A percentile compares a stretch with the other conserved stretches of the same genome.
Evolutionary conservation across 768 basidiomycete genomes (phyloP).

Genomic region (Leccinum imitatum): DNA sequence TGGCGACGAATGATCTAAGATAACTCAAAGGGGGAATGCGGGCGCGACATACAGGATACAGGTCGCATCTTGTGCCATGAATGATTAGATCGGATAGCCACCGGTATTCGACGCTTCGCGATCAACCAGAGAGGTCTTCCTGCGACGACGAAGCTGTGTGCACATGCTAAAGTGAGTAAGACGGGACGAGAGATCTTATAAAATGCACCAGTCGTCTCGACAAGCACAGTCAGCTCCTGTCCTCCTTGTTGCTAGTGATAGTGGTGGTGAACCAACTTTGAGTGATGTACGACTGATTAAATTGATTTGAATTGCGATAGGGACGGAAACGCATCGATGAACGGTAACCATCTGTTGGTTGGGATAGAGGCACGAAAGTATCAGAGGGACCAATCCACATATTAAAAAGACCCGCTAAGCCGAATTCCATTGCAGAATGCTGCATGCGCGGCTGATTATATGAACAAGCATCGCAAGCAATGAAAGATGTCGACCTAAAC

Average conservation of each 20-base stretch:
- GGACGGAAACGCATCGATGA: background rate
- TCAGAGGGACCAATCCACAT: background rate
- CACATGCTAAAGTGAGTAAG: background rate
- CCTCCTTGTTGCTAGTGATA: background rate
- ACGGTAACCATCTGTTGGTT: background rate
- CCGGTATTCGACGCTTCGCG: background rate
- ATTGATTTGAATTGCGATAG: background rate
- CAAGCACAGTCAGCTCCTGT: background rate
- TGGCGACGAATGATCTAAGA: background rate
- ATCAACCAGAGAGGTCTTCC: background rate
- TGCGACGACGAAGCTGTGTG: background rate
- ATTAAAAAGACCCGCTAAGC: conserved; percentile 3
- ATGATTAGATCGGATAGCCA: background rate
- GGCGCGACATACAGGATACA: background rate
- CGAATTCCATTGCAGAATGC: conserved; percentile 3
- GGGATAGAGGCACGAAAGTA: background rate
- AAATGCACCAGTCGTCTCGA: background rate
- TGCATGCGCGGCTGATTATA: background rate
- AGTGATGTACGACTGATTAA: background rate
- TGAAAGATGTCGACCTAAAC: background rate
- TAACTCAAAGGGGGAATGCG: background rate
- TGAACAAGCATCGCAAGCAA: background rate
- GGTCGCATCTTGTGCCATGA: background rate
- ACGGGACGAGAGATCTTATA: background rate
- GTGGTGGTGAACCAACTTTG: background rate